Conservation (phyloP, 2,329 filamentous ascomycete species). For the Albophoma yamanashiensis region DNA sequence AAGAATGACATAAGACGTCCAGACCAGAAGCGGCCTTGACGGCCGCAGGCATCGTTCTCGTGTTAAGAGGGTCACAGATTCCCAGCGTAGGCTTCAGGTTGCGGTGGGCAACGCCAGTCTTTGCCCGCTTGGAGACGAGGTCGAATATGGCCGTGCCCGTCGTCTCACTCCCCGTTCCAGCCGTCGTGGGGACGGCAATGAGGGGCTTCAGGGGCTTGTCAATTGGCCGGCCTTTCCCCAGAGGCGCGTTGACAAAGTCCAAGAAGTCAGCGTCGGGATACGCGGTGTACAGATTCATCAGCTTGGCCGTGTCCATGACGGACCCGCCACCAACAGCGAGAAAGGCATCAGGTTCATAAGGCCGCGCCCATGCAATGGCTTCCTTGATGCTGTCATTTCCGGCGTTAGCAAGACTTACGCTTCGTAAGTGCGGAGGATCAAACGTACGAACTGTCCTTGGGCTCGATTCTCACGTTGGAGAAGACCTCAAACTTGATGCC, state of each 20-base stretch:
- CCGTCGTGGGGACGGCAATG: slow-evolving; percentile 76
- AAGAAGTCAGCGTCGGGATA: slow-evolving; percentile 91
- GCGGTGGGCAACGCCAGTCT: slow-evolving; percentile 91
- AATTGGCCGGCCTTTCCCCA: slow-evolving; percentile 77
- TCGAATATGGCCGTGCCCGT: slow-evolving; percentile 98
- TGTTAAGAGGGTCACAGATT: slow-evolving; percentile 80
- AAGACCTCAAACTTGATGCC: slow-evolving; percentile 75
- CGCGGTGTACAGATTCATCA: slow-evolving; percentile 93
- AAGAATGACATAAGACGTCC: slow-evolving; percentile 87
- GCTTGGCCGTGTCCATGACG: slow-evolving; percentile 95
- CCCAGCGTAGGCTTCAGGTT: slow-evolving; percentile 93
- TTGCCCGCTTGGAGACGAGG: slow-evolving; percentile 76
- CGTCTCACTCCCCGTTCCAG: slow-evolving; percentile 83
- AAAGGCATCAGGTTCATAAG: slow-evolving; percentile 76
- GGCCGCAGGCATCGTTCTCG: slow-evolving; percentile 86
- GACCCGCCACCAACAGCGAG: slow-evolving; percentile 83
- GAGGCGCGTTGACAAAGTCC: slow-evolving; percentile 93
- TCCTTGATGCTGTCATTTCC: slow-evolving; percentile 57
- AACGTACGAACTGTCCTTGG: slow-evolving; percentile 81
- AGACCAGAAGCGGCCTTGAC: slow-evolving; percentile 88
- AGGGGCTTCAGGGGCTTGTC: slow-evolving; percentile 60
- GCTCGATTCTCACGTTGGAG: slow-evolving; percentile 73
- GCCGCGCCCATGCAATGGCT: slow-evolving; percentile 78
- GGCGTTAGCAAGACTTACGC: neutral
- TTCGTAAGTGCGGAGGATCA: neutral